A percentile compares a stretch with the other conserved stretches of the same genome.
These are phyloP conservation scores for Salix udensis DNA, from an alignment of 345 rosid genomes.

Conservation along the genomic window DNA sequence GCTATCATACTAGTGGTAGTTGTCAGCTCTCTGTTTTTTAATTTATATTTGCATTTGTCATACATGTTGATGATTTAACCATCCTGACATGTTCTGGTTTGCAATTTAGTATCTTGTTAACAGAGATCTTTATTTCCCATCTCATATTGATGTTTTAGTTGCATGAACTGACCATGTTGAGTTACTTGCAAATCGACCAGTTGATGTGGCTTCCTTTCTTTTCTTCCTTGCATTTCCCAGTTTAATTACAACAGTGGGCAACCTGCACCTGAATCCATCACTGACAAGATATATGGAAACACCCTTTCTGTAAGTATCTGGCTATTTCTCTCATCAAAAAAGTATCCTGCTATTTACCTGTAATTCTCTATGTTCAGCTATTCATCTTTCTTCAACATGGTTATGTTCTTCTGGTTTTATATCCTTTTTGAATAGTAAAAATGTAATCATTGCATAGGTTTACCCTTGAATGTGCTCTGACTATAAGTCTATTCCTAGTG, in stretches of 20 bases:
- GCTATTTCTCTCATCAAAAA: neutral
- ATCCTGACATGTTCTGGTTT: neutral
- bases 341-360: neutral
- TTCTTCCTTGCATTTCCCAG: slow-evolving; percentile 32
- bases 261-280: slow-evolving; percentile 89
- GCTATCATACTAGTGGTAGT: neutral
- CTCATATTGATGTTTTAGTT: slow-evolving; percentile 2
- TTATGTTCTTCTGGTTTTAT: neutral
- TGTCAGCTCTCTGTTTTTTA: neutral
- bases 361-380: neutral
- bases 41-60: neutral
- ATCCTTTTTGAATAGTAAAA: neutral
- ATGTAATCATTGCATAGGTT: neutral
- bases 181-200: neutral
- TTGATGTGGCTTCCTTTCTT: slow-evolving; percentile 9
- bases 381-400: slow-evolving; percentile 3
- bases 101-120: neutral
- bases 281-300: slow-evolving; percentile 93
- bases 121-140: neutral
- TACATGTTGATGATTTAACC: neutral
- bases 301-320: slow-evolving; percentile 79
- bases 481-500: neutral
- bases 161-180: neutral
- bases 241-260: slow-evolving; percentile 94
- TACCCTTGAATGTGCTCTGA: neutral